Evolutionary conservation across 1,284 basidiomycete genomes (phyloP), one percentile per base, ranked within the genome.

Genomic region (Schizopora paradoxa): DNA sequence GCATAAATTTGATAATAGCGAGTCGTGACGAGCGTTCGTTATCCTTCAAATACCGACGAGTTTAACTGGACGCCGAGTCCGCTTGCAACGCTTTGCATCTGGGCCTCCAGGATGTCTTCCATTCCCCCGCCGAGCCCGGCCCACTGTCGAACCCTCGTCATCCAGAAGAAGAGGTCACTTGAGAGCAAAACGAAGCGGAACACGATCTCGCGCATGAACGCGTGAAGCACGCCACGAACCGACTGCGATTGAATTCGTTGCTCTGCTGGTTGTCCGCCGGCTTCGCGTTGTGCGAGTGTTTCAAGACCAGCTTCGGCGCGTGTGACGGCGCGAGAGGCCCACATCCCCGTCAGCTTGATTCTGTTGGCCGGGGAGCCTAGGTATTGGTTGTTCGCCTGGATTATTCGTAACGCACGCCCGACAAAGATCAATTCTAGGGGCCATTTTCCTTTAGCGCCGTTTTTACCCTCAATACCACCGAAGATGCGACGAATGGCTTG

Each of bases 301-400:
- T 66, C 58, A 10, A 67, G 55, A 10, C 63, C 62, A 5, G 70
- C 65, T 19, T 49, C 40, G 19, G 42, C 39, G n/a, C n/a, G n/a
- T 18, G 42, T 45, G 13, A 82, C 67, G 3, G 78, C 76, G 16
- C 68, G 68, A 1, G 81, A 82, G 5, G 82, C 85, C 73, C 77
- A 79, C 54, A 74, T 74, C 1, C 84, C 88, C 0, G 82, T 89
- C 44, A 91, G 85, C 61, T 88, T 91, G 62, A 94, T 82, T 16
- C 91, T 77, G 56, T 92, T 91, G 1, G 90, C 85, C 0, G 90
- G 90, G 2, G 86, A 86, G 18, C 86, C 86, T 21, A 91, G 76
- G 1, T 73, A 69, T 60, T 89, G 83, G 56, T 87, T 87, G 61
- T 89, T 87, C 25, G 14, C 79, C 77, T 78, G 47, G 21, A 45